phyloP scores from a whole-genome alignment of 352 stramenopile species.

The Globisporangium barbulae region DNA sequence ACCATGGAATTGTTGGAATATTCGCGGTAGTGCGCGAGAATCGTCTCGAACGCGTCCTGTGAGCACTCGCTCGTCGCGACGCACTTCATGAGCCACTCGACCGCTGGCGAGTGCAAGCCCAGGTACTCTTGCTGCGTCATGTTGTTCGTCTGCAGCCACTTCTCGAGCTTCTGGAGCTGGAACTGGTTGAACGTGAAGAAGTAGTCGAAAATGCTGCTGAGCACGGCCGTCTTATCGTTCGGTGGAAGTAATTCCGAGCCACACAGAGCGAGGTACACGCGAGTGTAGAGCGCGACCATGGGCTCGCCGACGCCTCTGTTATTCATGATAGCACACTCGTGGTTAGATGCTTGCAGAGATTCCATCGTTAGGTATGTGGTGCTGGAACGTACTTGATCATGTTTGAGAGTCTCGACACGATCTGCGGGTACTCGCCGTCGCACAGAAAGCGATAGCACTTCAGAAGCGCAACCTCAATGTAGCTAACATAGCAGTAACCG shows the following conservation, averaged over 20 bases:
- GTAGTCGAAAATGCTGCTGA: slow-evolving; percentile 87
- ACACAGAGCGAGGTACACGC: slow-evolving; percentile 76
- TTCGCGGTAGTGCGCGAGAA: slow-evolving; percentile 80
- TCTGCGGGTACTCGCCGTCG: slow-evolving; percentile 86
- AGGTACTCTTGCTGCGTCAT: slow-evolving; percentile 68
- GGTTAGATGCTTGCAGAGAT: not conserved
- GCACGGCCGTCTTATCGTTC: slow-evolving; percentile 41
- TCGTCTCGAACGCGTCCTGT: slow-evolving; percentile 49
- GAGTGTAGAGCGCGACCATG: slow-evolving; percentile 84
- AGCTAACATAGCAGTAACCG: slow-evolving; percentile 27
- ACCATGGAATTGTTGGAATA: slow-evolving; percentile 89
- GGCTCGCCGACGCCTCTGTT: slow-evolving; percentile 83
- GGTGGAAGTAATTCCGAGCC: slow-evolving; percentile 55
- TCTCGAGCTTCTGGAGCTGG: slow-evolving; percentile 42
- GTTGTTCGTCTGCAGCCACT: slow-evolving; percentile 47
- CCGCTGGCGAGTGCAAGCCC: slow-evolving; percentile 73
- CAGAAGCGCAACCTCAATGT: slow-evolving; percentile 87
- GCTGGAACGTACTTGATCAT: slow-evolving; percentile 76
- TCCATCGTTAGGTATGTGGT: slow-evolving; percentile 1
- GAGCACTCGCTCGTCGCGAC: slow-evolving; percentile 30
- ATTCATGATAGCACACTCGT: slow-evolving; percentile 8
- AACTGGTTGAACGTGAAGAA: slow-evolving; percentile 86
- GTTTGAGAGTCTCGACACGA: slow-evolving; percentile 75
- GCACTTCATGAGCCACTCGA: slow-evolving; percentile 87
- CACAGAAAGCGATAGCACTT: slow-evolving; percentile 89